Evolutionary conservation across 192 early-diverging fungal genomes (phyloP).

Genomic region (Entomortierella beljakovae): DNA sequence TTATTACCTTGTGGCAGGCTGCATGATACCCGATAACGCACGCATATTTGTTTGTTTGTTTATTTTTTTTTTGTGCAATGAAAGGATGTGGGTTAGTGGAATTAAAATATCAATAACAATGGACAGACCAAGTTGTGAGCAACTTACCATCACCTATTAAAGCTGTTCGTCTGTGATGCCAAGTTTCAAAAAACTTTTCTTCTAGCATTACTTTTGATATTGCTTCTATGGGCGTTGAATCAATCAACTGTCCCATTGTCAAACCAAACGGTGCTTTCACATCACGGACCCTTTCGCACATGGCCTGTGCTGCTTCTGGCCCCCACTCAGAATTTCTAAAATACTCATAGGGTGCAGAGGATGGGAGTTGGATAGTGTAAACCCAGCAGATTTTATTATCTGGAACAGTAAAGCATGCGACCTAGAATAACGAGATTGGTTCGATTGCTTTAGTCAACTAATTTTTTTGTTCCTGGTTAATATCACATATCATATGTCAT

Average conservation of each 20-base stretch:
- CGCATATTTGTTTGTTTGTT: too few relatives aligned
- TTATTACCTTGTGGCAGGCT: conserved; percentile 47
- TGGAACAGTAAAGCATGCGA: conserved; percentile 36
- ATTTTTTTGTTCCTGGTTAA: background rate
- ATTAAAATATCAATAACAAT: too few relatives aligned
- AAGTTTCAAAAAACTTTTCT: conserved; percentile 40
- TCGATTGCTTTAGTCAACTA: too few relatives aligned
- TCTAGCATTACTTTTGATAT: conserved; percentile 51
- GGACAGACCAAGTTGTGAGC: background rate
- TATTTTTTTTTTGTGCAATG: too few relatives aligned
- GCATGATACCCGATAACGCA: too few relatives aligned
- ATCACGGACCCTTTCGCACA: conserved; percentile 35
- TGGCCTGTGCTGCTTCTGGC: conserved; percentile 25
- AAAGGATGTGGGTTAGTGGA: too few relatives aligned
- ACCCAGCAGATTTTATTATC: conserved; percentile 41
- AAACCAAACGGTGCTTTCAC: conserved; percentile 35
- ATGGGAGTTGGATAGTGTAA: conserved; percentile 16
- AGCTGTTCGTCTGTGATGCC: conserved; percentile 24
- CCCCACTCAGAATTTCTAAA: conserved; percentile 49
- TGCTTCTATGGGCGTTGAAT: conserved; percentile 19
- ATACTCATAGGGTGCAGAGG: conserved; percentile 6
- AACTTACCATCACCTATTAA: conserved; percentile 37
- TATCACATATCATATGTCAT: background rate
- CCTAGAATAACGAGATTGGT: conserved; percentile 7
- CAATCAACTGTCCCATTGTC: conserved; percentile 35